Evolutionary conservation across 225 moss, liverwort and hornwort species (phyloP).

Genomic region (Polytrichum commune): DNA sequence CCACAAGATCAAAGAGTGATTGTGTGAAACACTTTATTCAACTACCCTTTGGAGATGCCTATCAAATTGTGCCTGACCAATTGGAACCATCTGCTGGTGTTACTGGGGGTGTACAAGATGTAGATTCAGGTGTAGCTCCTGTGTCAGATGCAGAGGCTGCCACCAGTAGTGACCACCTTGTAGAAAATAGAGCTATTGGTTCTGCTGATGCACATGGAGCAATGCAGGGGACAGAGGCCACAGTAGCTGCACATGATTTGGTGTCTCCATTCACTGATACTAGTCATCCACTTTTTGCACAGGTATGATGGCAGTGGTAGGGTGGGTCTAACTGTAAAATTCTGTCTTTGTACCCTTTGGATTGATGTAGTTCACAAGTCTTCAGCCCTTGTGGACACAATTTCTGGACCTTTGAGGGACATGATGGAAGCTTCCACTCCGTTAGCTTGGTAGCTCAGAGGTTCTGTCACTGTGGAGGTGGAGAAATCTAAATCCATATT

Average conservation of each 20-base stretch:
- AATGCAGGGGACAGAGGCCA: slow-evolving; percentile 15
- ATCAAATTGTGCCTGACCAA: slow-evolving; percentile 25
- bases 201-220: slow-evolving; percentile 3
- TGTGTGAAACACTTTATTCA: slow-evolving; percentile 79
- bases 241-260: slow-evolving; percentile 28
- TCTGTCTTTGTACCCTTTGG: too few species aligned
- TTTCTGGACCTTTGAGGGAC: too few species aligned
- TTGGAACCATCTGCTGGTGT: slow-evolving; percentile 14
- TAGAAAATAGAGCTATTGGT: slow-evolving; percentile 17
- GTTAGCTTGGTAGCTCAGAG: too few species aligned
- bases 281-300: slow-evolving; percentile 82
- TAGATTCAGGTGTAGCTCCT: slow-evolving; percentile 1
- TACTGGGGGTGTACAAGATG: slow-evolving; percentile 11
- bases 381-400: too few species aligned
- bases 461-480: too few species aligned
- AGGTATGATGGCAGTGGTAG: slow-evolving; percentile 38
- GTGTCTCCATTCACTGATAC: slow-evolving; percentile 71
- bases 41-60: slow-evolving; percentile 69
- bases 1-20: slow-evolving; percentile 60
- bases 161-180: slow-evolving; percentile 5
- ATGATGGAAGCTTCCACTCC: too few species aligned
- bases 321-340: too few species aligned
- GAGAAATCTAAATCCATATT: too few species aligned
- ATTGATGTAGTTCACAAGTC: too few species aligned
- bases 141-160: slow-evolving; percentile 6